Evolutionary conservation across 345 rosid species (phyloP).

Genomic region (Erodium maritimum): DNA sequence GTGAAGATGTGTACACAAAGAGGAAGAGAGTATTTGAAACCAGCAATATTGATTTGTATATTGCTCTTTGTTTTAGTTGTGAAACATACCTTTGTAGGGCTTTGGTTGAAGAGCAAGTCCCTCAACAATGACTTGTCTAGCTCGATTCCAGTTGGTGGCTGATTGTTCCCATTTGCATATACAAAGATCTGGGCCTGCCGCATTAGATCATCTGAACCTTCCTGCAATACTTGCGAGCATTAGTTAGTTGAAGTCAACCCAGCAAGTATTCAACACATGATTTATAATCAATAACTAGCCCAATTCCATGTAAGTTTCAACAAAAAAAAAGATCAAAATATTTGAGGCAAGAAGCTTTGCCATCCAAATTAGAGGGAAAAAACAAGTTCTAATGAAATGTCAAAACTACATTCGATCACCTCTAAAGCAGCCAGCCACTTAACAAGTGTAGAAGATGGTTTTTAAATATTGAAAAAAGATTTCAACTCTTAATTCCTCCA

Average conservation of each 20-base stretch:
- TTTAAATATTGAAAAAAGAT: too few species aligned
- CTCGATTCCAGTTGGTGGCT: conserved; percentile 83
- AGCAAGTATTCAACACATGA: not conserved
- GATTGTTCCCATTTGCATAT: conserved; percentile 65
- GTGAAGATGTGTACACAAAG: too few species aligned
- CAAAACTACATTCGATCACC: too few species aligned
- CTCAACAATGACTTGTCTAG: conserved; percentile 61
- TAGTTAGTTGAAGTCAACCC: conserved; percentile 1
- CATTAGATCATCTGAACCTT: conserved; percentile 55
- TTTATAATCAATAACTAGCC: not conserved
- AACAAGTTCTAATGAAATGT: too few species aligned
- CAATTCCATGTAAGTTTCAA: too few species aligned
- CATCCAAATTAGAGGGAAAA: too few species aligned
- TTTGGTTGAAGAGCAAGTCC: conserved; percentile 74
- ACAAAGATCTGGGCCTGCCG: conserved; percentile 62
- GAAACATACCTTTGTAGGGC: conserved; percentile 62
- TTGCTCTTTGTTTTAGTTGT: not conserved
- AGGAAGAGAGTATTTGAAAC: too few species aligned
- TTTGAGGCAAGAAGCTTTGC: too few species aligned
- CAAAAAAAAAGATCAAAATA: not conserved
- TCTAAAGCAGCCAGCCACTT: too few species aligned
- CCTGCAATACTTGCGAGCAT: conserved; percentile 32
- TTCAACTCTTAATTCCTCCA: too few species aligned
- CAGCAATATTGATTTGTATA: too few species aligned
- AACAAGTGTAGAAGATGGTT: too few species aligned